A percentile compares a stretch with the other conserved stretches of the same genome.
Conservation (phyloP, 163 green algal genomes). For the Chlamydomonas reinhardtii region DNA sequence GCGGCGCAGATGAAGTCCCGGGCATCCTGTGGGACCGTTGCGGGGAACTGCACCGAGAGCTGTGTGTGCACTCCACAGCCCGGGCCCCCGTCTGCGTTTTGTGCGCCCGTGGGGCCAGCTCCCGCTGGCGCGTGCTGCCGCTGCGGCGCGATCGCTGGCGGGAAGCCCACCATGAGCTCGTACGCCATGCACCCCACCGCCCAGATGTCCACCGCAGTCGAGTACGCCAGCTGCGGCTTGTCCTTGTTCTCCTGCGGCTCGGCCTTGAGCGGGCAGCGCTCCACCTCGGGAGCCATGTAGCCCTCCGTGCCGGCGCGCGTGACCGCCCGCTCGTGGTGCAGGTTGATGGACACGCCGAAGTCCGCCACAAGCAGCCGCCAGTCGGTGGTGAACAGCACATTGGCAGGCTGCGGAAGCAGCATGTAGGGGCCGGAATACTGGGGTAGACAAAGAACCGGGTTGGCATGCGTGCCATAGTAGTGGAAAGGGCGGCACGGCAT, state of each 20-base stretch:
- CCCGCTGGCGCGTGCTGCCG: not conserved
- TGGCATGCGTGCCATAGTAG: too few species aligned
- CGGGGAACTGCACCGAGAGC: too few species aligned
- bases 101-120: too few species aligned
- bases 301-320: constrained; percentile 63
- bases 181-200: constrained; percentile 83
- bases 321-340: constrained; percentile 62
- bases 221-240: constrained; percentile 7
- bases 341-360: constrained; percentile 58
- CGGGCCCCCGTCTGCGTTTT: too few species aligned
- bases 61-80: too few species aligned
- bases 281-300: constrained; percentile 45
- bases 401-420: constrained; percentile 65
- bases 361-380: constrained; percentile 70
- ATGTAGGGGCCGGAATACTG: too few species aligned
- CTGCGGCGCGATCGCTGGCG: constrained; percentile 59
- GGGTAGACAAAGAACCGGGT: too few species aligned
- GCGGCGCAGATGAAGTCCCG: too few species aligned
- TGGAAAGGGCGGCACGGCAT: too few species aligned
- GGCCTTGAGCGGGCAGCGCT: constrained; percentile 38
- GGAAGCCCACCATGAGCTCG: constrained; percentile 75
- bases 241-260: constrained; percentile 49
- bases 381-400: constrained; percentile 67
- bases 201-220: constrained; percentile 71
- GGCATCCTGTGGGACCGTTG: too few species aligned